These are phyloP conservation scores for Boletellus sp. DNA, from an alignment of 768 basidiomycete species.

Conservation along the genomic window DNA sequence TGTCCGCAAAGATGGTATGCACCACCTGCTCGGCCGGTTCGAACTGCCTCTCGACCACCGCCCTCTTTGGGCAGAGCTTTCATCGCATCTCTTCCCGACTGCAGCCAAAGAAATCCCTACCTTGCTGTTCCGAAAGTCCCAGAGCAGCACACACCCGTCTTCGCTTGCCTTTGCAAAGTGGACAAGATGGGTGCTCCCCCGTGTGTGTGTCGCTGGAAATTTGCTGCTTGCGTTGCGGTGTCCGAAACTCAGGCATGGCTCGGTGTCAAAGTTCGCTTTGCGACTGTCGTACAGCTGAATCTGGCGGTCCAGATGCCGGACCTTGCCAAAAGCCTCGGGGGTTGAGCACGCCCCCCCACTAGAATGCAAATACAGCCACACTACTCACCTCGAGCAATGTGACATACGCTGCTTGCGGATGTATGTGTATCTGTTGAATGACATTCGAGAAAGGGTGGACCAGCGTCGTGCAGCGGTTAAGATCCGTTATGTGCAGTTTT, in stretches of 20 bases:
- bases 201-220: conserved; percentile 27
- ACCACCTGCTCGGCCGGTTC: conserved; percentile 34
- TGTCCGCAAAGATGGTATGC: conserved; percentile 39
- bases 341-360: conserved; percentile 9
- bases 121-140: conserved; percentile 50
- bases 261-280: conserved; percentile 35
- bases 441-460: conserved; percentile 35
- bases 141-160: conserved; percentile 42
- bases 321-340: conserved; percentile 27
- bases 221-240: conserved; percentile 28
- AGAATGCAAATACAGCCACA: conserved; percentile 11
- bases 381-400: conserved; percentile 46
- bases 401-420: conserved; percentile 41
- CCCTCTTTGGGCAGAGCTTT: conserved; percentile 31
- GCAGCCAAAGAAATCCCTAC: conserved; percentile 29
- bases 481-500: conserved; percentile 35
- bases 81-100: conserved; percentile 13
- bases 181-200: conserved; percentile 39
- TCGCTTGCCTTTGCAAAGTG: conserved; percentile 46
- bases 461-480: conserved; percentile 33
- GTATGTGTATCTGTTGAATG: conserved; percentile 44
- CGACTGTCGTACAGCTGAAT: conserved; percentile 48
- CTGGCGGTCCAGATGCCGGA: conserved; percentile 48
- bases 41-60: conserved; percentile 32
- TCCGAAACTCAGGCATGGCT: conserved; percentile 45